phyloP scores from a whole-genome alignment of 2,329 filamentous ascomycete genomes.

The Orbilia blumenaviensis region DNA sequence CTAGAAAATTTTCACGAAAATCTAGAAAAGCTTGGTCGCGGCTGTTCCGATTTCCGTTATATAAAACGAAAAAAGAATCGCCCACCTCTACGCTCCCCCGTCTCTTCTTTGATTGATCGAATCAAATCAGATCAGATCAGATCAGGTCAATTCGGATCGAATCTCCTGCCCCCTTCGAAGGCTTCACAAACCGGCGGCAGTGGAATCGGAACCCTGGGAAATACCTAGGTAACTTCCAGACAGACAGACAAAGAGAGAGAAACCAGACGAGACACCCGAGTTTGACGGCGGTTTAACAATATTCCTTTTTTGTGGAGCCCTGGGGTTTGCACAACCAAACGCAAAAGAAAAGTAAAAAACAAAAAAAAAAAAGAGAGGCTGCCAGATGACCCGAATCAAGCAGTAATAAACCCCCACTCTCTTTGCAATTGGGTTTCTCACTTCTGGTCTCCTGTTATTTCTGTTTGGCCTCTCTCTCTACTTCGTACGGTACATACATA shows the following conservation, averaged over 20 bases:
- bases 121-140: too few species aligned
- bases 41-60: not conserved
- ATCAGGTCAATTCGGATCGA: too few species aligned
- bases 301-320: not conserved
- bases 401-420: slow-evolving; percentile 1
- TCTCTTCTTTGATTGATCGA: not conserved
- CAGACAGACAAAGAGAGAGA: not conserved
- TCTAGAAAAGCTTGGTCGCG: slow-evolving; percentile 19
- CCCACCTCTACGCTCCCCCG: not conserved
- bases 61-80: slow-evolving; percentile 16
- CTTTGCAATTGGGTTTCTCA: too few species aligned
- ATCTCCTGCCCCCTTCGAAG: not conserved
- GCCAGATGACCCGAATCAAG: slow-evolving; percentile 7
- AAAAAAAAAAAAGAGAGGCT: not conserved
- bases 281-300: slow-evolving; percentile 1
- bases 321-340: too few species aligned
- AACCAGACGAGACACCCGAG: not conserved
- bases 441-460: too few species aligned
- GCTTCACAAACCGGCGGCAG: not conserved
- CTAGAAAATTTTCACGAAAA: slow-evolving; percentile 40
- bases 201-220: not conserved
- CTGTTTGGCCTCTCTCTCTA: too few species aligned
- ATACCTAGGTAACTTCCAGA: not conserved
- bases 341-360: too few species aligned
- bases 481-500: too few species aligned